Percentiles rank a stretch among this genome's conserved stretches.
Conservation (phyloP, 2,329 filamentous ascomycete species). For the Colletotrichum zoysiae region DNA sequence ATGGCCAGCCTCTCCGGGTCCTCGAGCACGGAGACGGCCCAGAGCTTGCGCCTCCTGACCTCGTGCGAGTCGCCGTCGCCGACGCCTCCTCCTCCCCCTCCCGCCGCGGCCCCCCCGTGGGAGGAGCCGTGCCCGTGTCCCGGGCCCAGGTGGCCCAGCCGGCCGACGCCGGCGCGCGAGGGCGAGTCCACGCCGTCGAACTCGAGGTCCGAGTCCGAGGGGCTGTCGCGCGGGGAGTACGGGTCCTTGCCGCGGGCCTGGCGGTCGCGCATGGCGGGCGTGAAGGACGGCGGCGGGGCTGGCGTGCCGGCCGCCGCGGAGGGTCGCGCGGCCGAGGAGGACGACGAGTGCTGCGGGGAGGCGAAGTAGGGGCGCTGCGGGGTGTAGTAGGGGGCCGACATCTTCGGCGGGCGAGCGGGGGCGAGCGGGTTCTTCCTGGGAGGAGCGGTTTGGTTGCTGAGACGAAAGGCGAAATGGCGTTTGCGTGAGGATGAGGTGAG, state of each 20-base stretch:
- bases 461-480: background rate
- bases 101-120: background rate
- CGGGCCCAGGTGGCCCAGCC: slow-evolving; percentile 23
- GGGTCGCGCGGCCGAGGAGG: slow-evolving; percentile 22
- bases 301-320: slow-evolving; percentile 40
- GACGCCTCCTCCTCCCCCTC: slow-evolving; percentile 3
- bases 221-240: slow-evolving; percentile 53
- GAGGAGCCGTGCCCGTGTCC: background rate
- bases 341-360: slow-evolving; percentile 24
- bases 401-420: background rate
- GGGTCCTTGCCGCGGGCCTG: slow-evolving; percentile 72
- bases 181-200: slow-evolving; percentile 34
- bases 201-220: slow-evolving; percentile 49
- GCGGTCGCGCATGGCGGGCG: slow-evolving; percentile 66
- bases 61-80: slow-evolving; percentile 55
- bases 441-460: background rate
- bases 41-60: slow-evolving; percentile 58
- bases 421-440: too few relatives aligned
- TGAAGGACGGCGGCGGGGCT: slow-evolving; percentile 52
- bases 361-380: slow-evolving; percentile 35
- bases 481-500: background rate
- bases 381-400: slow-evolving; percentile 35
- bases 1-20: slow-evolving; percentile 71
- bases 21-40: slow-evolving; percentile 67
- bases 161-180: slow-evolving; percentile 14